Conservation (phyloP, 1,284 basidiomycete species). For the Testicularia cyperi region DNA sequence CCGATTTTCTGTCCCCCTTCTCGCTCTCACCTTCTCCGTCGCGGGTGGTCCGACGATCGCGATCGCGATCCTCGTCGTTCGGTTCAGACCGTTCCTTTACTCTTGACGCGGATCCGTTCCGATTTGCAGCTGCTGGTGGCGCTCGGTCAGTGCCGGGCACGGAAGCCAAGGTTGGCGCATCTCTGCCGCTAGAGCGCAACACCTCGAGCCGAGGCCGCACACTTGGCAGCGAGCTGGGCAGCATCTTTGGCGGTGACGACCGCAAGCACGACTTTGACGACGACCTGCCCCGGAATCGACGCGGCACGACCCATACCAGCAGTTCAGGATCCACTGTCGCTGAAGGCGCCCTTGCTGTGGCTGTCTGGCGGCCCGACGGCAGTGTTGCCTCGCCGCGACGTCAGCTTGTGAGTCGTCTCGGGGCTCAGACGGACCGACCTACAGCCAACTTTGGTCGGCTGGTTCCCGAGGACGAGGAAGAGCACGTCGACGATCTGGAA, state of each 20-base stretch:
- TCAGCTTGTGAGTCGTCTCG: slow-evolving; percentile 1
- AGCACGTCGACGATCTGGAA: slow-evolving; percentile 35
- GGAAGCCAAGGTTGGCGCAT: not conserved
- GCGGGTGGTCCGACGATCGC: not conserved
- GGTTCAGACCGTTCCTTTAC: no score
- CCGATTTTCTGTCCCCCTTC: not conserved
- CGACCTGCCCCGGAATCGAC: slow-evolving; percentile 15
- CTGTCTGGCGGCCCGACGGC: not conserved
- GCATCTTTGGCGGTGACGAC: slow-evolving; percentile 44
- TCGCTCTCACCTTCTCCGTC: not conserved
- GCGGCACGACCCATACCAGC: not conserved
- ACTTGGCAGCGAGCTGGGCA: slow-evolving; percentile 51
- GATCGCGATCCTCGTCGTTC: not conserved
- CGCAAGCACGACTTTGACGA: slow-evolving; percentile 31
- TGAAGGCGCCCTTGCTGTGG: slow-evolving; percentile 4
- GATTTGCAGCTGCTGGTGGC: no score
- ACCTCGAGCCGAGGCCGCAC: slow-evolving; percentile 12
- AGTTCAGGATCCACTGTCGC: slow-evolving; percentile 1
- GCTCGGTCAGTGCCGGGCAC: no score
- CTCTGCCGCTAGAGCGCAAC: not conserved
- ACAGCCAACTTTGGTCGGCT: slow-evolving; percentile 27
- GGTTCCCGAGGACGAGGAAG: slow-evolving; percentile 17
- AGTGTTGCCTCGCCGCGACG: not conserved
- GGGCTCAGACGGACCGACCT: slow-evolving; percentile 13
- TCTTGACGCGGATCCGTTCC: no score